Percentiles rank a stretch among this genome's conserved stretches.
These are phyloP conservation scores for Leccinum subatratum DNA, from an alignment of 1,284 basidiomycete species.

Conservation along the genomic window DNA sequence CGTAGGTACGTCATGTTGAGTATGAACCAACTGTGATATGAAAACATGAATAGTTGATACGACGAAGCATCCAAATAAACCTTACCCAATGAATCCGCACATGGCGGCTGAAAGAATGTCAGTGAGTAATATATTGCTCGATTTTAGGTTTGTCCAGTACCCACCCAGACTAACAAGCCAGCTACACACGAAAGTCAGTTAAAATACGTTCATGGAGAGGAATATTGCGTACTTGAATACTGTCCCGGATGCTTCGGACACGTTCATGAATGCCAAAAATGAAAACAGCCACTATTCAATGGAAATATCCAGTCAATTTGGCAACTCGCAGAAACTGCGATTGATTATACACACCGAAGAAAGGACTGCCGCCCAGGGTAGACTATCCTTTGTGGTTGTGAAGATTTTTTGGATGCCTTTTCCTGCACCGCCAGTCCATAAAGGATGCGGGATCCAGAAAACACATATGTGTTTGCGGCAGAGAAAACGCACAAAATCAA, in stretches of 20 bases:
- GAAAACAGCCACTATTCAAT: conserved; percentile 36
- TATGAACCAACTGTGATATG: conserved; percentile 34
- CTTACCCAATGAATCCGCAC: conserved; percentile 44
- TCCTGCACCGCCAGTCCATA: conserved; percentile 78
- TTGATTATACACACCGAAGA: conserved; percentile 7
- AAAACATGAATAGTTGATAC: background rate
- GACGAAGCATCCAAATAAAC: background rate
- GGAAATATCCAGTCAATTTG: conserved; percentile 29
- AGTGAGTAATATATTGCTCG: background rate
- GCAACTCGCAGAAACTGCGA: background rate
- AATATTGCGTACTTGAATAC: conserved; percentile 24
- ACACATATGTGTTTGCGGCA: conserved; percentile 77
- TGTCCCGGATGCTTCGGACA: conserved; percentile 17
- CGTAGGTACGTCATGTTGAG: conserved; percentile 49
- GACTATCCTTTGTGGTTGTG: conserved; percentile 45
- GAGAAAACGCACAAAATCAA: conserved; percentile 77
- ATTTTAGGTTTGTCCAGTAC: background rate
- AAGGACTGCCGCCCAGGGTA: conserved; percentile 11
- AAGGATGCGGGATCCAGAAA: conserved; percentile 75
- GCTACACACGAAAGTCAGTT: conserved; percentile 19
- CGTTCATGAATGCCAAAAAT: conserved; percentile 24
- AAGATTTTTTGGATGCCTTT: conserved; percentile 61
- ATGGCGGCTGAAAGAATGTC: conserved; percentile 35
- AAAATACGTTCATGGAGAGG: background rate
- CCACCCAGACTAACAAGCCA: conserved; percentile 47